Base-by-base conservation (phyloP, 2,329 filamentous ascomycete genomes). In the Xylaria sp. region DNA sequence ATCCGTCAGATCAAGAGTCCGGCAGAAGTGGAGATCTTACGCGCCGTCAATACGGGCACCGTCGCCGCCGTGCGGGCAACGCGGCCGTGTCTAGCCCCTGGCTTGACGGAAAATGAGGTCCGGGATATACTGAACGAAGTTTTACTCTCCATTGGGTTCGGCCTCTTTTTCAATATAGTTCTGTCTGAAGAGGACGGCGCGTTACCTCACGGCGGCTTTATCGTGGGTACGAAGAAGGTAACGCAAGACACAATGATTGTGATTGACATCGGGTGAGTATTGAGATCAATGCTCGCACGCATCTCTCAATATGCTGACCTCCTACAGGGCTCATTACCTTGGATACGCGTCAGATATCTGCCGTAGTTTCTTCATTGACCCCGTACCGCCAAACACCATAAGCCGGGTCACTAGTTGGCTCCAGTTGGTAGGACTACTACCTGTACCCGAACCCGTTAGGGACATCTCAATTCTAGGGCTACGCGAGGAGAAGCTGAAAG, bases 261-360 rank as follows among this genome's bases (percentile, higher is more conserved):
- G 12, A 90, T 91, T 51, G 88, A 91, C 66, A 87, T 90, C 11
- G 88, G 75, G 71, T 75, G 48, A 63, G 73, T 82, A 72, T 77
- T 42, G 24, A 54, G 17, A 50, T 36, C 12, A 9, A 17, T 36
- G 14, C 51, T 9, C 17, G 3, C 34, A 7, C 3, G 39, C 17
- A 36, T n/a, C 17, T 17, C 4, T 36, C 7, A 21, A 47, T 11
- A 19, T 17, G 42, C 62, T 67, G 79, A 65, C 67, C 39, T 42
- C 14, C 5, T 27, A 21, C 27, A 75, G 87, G 1, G 85, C 86
- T 0, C 88, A 90, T 75, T 84, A 89, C 36, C 81, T 86, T 53
- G 88, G 89, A 3, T 90, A 90, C 75, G 88, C 85, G 3, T 90
- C 87, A 1, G 88, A 91, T 70, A 88, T 90, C 7, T 89, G 86